Conservation (phyloP, 495 filamentous ascomycete species). For the Tuber melanosporum region DNA sequence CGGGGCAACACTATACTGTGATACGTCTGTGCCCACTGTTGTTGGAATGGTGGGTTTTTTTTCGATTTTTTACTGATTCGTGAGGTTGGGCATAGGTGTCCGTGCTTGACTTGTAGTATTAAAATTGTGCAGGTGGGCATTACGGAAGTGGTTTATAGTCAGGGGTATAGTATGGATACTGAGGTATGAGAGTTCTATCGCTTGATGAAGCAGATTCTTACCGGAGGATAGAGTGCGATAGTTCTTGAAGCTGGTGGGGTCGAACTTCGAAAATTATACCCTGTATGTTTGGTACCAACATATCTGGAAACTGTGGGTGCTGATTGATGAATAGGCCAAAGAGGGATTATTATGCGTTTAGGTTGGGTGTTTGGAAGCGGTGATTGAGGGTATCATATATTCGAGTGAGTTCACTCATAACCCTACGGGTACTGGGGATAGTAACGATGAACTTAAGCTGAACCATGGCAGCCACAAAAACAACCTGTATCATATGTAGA, state of each 20-base stretch:
- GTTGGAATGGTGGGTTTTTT: slow-evolving; percentile 2
- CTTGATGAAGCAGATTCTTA: slow-evolving; percentile 19
- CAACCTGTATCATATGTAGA: not conserved
- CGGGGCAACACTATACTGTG: slow-evolving; percentile 77
- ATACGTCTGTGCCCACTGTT: slow-evolving; percentile 53
- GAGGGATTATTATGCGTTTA: slow-evolving; percentile 8
- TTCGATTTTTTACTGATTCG: slow-evolving; percentile 6
- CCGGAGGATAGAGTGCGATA: slow-evolving; percentile 56
- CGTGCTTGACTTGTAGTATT: slow-evolving; percentile 95
- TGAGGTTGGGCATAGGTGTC: slow-evolving; percentile 52
- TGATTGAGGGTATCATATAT: not conserved
- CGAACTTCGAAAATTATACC: slow-evolving; percentile 69
- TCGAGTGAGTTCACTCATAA: not conserved
- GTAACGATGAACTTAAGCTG: not conserved
- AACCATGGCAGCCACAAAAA: not conserved
- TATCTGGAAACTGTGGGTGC: not conserved
- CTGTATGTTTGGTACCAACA: slow-evolving; percentile 52
- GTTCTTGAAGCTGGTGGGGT: slow-evolving; percentile 73
- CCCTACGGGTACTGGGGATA: not conserved
- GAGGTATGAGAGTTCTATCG: slow-evolving; percentile 45
- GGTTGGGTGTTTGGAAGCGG: not conserved
- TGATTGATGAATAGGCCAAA: slow-evolving; percentile 23
- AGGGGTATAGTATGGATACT: slow-evolving; percentile 87
- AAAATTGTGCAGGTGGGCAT: slow-evolving; percentile 97
- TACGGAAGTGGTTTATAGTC: slow-evolving; percentile 85